Evolutionary conservation across 2,329 filamentous ascomycete genomes (phyloP).

Genomic region (Alternaria ventricosa): DNA sequence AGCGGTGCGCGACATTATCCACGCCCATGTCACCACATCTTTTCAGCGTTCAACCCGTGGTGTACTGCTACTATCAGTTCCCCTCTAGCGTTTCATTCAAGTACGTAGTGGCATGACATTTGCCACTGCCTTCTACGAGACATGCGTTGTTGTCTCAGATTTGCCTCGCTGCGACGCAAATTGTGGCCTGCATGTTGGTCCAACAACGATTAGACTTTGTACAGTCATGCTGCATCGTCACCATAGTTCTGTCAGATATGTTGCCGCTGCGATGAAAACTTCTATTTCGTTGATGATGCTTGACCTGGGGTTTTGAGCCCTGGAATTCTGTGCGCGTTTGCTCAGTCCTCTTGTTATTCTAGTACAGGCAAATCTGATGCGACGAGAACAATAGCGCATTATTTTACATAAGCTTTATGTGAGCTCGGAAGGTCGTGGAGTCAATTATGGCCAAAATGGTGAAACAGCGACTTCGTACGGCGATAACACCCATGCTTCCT

Average conservation of each 20-base stretch:
- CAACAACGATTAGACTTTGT: too few relatives aligned
- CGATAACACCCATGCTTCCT: not conserved
- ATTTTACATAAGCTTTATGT: not conserved
- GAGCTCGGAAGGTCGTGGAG: not conserved
- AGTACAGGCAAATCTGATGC: not conserved
- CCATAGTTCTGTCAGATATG: not conserved
- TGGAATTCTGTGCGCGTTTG: not conserved
- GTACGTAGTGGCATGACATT: not conserved
- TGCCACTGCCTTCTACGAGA: not conserved
- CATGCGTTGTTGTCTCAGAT: not conserved
- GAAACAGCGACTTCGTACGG: not conserved
- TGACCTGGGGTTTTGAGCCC: not conserved
- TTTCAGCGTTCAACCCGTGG: not conserved
- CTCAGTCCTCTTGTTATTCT: not conserved
- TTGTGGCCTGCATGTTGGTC: too few relatives aligned
- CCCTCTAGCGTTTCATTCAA: not conserved
- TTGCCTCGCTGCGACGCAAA: not conserved
- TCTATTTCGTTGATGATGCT: not conserved
- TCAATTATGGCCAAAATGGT: not conserved
- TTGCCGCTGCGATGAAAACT: not conserved
- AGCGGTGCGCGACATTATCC: not conserved
- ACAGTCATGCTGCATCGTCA: too few relatives aligned
- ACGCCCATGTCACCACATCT: not conserved
- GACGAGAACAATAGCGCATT: not conserved
- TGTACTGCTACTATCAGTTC: not conserved